Evolutionary conservation across 2,329 filamentous ascomycete genomes (phyloP).

Genomic region (Aspergillus spinulosporus): DNA sequence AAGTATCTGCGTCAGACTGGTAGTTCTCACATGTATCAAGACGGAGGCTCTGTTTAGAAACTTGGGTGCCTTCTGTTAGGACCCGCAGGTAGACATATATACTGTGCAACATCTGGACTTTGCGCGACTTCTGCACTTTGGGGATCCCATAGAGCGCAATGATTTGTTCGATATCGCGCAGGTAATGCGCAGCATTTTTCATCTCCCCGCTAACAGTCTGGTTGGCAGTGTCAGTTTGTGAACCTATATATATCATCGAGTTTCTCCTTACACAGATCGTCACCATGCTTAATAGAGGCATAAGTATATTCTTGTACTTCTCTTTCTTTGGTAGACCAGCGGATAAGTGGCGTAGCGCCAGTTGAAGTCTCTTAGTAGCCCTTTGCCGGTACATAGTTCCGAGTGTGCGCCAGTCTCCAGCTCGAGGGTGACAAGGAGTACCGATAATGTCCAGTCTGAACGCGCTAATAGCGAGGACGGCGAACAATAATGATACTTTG

Average conservation of each 20-base stretch:
- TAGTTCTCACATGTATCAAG: background rate
- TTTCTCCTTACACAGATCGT: constrained; percentile 8
- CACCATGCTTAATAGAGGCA: constrained; percentile 14
- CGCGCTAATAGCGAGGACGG: constrained; percentile 8
- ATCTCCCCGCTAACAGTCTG: constrained; percentile 10
- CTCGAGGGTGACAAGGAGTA: background rate
- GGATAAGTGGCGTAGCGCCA: constrained; percentile 5
- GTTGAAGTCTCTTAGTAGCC: constrained; percentile 7
- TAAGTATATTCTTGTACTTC: constrained; percentile 14
- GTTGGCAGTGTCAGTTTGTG: background rate
- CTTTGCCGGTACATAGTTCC: constrained; percentile 8
- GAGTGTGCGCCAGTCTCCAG: constrained; percentile 3
- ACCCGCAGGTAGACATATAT: constrained; percentile 13
- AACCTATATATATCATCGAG: background rate
- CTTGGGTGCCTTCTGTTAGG: constrained; percentile 1
- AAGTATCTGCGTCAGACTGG: background rate
- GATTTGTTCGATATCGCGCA: constrained; percentile 9
- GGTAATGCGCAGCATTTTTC: constrained; percentile 9
- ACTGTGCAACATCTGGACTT: constrained; percentile 14
- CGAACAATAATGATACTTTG: constrained; percentile 10
- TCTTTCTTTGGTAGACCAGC: constrained; percentile 2
- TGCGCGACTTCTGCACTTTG: constrained; percentile 10
- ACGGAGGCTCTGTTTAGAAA: background rate
- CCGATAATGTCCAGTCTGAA: constrained; percentile 8
- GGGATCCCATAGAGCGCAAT: constrained; percentile 7